A percentile compares a stretch with the other conserved stretches of the same genome.
Conservation (phyloP, 257 asterid genomes). For the Solanum etuberosum region DNA sequence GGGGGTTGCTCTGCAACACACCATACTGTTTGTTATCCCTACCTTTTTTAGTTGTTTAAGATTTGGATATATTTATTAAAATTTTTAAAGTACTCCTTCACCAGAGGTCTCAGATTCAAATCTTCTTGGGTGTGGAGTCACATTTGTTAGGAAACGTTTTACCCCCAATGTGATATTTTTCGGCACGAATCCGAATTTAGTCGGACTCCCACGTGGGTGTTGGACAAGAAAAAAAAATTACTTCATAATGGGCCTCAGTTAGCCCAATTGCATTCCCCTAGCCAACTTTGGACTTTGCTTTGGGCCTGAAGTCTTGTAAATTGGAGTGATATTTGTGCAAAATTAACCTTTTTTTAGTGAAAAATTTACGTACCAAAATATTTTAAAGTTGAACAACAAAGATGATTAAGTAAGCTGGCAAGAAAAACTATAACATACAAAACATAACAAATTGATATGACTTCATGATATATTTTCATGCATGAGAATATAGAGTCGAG, state of each 20-base stretch:
- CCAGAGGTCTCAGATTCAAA: accelerated
- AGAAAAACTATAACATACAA: not conserved
- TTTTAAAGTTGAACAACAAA: not conserved
- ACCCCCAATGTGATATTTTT: not conserved
- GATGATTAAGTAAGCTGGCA: not conserved
- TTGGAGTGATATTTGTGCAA: not conserved
- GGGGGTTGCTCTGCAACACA: accelerated
- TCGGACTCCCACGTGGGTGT: accelerated
- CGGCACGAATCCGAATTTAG: too few relatives aligned
- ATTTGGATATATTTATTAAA: not conserved
- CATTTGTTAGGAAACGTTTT: not conserved
- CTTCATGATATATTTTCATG: not conserved
- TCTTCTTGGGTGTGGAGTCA: accelerated
- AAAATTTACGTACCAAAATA: not conserved
- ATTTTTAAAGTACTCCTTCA: not conserved
- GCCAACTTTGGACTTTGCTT: not conserved
- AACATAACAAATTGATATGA: too few relatives aligned
- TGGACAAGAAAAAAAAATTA: not conserved
- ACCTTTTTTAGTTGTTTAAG: not conserved
- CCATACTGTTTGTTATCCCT: not conserved
- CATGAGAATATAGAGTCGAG: not conserved
- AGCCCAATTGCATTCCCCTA: not conserved
- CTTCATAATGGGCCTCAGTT: not conserved
- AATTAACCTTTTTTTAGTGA: not conserved
- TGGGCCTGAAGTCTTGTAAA: not conserved